Conservation (phyloP, 1,139 yeast genomes). For the Lodderomyces orthopsilosis region DNA sequence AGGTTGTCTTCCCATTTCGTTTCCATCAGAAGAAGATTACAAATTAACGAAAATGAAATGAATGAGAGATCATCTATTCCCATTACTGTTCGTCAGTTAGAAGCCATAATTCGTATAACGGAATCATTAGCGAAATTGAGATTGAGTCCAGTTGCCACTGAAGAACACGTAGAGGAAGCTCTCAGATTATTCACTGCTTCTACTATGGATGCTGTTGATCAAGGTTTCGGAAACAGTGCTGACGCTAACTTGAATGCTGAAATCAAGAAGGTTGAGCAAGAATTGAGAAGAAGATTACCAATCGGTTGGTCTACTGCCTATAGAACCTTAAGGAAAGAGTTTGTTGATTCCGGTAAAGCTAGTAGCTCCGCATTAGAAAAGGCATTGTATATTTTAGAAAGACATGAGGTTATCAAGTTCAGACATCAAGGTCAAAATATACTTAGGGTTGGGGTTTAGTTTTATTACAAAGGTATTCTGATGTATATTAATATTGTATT, state of each 20-base stretch:
- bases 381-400: slow-evolving; percentile 77
- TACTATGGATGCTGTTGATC: slow-evolving; percentile 96
- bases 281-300: slow-evolving; percentile 85
- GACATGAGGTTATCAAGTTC: slow-evolving; percentile 82
- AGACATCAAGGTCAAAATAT: slow-evolving; percentile 87
- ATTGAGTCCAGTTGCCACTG: slow-evolving; percentile 79
- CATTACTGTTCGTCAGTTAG: slow-evolving; percentile 94
- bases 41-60: slow-evolving; percentile 74
- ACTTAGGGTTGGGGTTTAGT: slow-evolving; percentile 70
- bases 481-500: no score
- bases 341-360: slow-evolving; percentile 69
- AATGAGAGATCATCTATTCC: slow-evolving; percentile 95
- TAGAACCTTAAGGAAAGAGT: slow-evolving; percentile 77
- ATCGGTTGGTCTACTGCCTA: slow-evolving; percentile 96
- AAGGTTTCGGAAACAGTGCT: slow-evolving; percentile 56
- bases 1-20: slow-evolving; percentile 93
- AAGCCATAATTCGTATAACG: slow-evolving; percentile 93
- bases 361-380: slow-evolving; percentile 76
- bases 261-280: slow-evolving; percentile 76
- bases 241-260: slow-evolving; percentile 62
- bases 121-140: slow-evolving; percentile 90
- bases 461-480: no score
- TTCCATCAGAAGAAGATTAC: slow-evolving; percentile 80
- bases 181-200: slow-evolving; percentile 92
- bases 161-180: slow-evolving; percentile 93